A percentile compares a stretch with the other conserved stretches of the same genome.
phyloP scores from a whole-genome alignment of 73 alveolate species.

The Tetrahymena malaccensis region DNA sequence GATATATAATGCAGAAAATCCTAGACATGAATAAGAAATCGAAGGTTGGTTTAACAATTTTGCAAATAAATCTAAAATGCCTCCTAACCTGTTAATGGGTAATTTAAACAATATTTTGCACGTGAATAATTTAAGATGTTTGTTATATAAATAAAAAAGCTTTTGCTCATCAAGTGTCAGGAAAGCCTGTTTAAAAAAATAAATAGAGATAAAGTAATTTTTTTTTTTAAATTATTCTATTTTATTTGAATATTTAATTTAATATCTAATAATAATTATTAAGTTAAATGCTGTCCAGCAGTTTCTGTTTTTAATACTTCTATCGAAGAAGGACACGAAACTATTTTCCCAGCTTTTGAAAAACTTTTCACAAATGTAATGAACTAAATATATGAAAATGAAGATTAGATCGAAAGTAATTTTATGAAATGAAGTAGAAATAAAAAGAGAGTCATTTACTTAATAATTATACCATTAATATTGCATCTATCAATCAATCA shows the following conservation, averaged over 20 bases:
- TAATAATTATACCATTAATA: too few species aligned
- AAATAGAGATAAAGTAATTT: background rate
- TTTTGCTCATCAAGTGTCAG: constrained; percentile 31
- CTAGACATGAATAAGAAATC: constrained; percentile 50
- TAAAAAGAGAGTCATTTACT: too few species aligned
- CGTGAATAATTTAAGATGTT: background rate
- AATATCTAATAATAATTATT: constrained; percentile 16
- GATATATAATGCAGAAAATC: constrained; percentile 61
- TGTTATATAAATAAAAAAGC: background rate
- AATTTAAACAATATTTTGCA: background rate
- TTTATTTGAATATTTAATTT: constrained; percentile 25
- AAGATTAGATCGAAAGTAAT: constrained; percentile 57
- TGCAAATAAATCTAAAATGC: constrained; percentile 57
- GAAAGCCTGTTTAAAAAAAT: constrained; percentile 20
- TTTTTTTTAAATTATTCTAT: background rate
- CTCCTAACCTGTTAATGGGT: constrained; percentile 66
- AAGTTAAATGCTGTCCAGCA: constrained; percentile 46
- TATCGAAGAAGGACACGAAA: constrained; percentile 52
- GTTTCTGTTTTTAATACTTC: constrained; percentile 55
- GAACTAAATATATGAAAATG: constrained; percentile 47
- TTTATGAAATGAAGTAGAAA: constrained; percentile 38
- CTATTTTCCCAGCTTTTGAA: constrained; percentile 60
- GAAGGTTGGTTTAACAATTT: constrained; percentile 54
- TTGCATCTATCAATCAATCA: too few species aligned
- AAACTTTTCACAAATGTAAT: constrained; percentile 52